A percentile compares a stretch with the other conserved stretches of the same genome.
Evolutionary conservation across 768 basidiomycete genomes (phyloP).

Genomic region (Termitomyces sp.): DNA sequence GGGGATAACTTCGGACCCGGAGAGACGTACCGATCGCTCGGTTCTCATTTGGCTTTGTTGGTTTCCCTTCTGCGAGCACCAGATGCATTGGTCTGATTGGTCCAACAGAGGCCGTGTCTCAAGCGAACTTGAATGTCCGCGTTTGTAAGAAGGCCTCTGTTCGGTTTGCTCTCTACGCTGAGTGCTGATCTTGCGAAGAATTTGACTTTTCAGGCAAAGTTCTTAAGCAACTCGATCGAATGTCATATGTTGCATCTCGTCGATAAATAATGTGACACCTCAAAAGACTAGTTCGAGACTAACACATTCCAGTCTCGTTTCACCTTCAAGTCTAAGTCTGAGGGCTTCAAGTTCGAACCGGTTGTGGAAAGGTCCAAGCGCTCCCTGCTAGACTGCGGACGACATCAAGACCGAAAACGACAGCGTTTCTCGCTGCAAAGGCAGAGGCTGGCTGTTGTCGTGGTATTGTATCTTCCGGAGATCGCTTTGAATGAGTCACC

Average conservation of each 20-base stretch:
- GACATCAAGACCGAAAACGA: background rate
- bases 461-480: background rate
- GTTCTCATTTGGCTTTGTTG: too few relatives aligned
- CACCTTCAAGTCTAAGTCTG: too few relatives aligned
- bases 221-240: too few relatives aligned
- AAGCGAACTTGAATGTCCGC: background rate
- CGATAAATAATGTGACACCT: too few relatives aligned
- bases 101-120: background rate
- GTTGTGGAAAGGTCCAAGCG: too few relatives aligned
- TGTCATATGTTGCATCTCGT: background rate
- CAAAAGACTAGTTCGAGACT: background rate
- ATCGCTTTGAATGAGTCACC: background rate
- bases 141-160: background rate
- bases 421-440: background rate
- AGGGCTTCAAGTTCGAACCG: background rate
- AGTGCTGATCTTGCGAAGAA: background rate
- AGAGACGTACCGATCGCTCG: too few relatives aligned
- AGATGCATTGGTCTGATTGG: background rate
- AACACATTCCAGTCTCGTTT: too few relatives aligned
- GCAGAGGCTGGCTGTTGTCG: background rate
- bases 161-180: background rate
- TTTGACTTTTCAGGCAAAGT: background rate
- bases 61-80: too few relatives aligned
- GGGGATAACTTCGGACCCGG: too few relatives aligned
- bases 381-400: too few relatives aligned